phyloP scores from a whole-genome alignment of 768 basidiomycete genomes.

The Botryobasidium botryosum region DNA sequence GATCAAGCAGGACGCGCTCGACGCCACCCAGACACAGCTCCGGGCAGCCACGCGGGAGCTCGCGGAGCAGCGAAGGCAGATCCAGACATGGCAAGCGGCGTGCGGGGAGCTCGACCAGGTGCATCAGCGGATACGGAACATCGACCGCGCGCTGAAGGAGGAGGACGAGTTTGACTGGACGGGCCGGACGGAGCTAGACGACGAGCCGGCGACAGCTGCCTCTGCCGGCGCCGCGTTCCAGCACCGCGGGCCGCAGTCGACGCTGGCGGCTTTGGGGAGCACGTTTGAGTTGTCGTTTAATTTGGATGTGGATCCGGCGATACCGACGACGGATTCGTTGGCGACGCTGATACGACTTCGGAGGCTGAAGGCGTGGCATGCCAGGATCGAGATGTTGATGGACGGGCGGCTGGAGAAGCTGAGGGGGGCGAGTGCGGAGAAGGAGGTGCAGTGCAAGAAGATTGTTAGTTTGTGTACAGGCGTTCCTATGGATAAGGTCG shows the following conservation, averaged over 20 bases:
- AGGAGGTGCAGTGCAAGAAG: conserved; percentile 81
- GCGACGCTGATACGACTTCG: conserved; percentile 52
- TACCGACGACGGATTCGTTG: conserved; percentile 41
- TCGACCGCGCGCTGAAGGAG: conserved; percentile 58
- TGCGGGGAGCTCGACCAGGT: conserved; percentile 69
- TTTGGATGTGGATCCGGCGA: conserved; percentile 53
- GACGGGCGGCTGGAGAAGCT: conserved; percentile 47
- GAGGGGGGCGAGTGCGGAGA: conserved; percentile 70
- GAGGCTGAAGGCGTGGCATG: conserved; percentile 70
- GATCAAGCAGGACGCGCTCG: conserved; percentile 72
- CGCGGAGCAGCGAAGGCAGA: conserved; percentile 75
- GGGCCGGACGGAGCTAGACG: conserved; percentile 41
- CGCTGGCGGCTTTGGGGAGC: conserved; percentile 45
- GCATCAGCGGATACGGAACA: conserved; percentile 64
- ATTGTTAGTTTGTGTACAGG: conserved; percentile 81
- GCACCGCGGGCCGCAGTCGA: conserved; percentile 48
- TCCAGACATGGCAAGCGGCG: conserved; percentile 54
- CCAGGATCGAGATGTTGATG: conserved; percentile 59
- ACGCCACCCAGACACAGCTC: conserved; percentile 71
- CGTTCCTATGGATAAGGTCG: conserved; percentile 73
- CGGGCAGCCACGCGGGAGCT: conserved; percentile 81
- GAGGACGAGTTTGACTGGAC: conserved; percentile 85
- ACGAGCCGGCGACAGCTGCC: conserved; percentile 22
- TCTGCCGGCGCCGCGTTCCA: conserved; percentile 50
- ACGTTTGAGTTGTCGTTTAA: conserved; percentile 44